Evolutionary conservation across 1,284 basidiomycete genomes (phyloP).

Genomic region (Tylopilus sp.): DNA sequence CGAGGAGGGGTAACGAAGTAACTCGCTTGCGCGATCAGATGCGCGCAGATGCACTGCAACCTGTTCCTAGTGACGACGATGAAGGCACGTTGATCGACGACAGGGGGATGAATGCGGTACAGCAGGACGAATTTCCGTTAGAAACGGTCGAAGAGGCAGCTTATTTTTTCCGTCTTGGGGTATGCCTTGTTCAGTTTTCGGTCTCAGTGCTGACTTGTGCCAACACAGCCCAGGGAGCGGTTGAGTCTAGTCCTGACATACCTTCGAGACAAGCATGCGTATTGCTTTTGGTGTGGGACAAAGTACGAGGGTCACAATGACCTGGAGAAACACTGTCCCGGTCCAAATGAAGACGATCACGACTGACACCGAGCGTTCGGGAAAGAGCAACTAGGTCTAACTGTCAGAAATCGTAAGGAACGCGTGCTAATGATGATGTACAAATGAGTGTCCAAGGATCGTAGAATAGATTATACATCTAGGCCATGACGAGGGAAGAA

Average conservation of each 20-base stretch:
- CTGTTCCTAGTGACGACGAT: slow-evolving; percentile 38
- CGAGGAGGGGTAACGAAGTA: slow-evolving; percentile 38
- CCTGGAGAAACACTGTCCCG: slow-evolving; percentile 69
- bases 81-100: slow-evolving; percentile 33
- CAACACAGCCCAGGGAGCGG: slow-evolving; percentile 62
- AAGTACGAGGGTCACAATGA: slow-evolving; percentile 65
- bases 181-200: slow-evolving; percentile 29
- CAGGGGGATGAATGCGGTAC: slow-evolving; percentile 7
- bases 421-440: slow-evolving; percentile 32
- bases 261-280: slow-evolving; percentile 65
- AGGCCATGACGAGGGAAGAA: slow-evolving; percentile 19
- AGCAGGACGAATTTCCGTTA: slow-evolving; percentile 43
- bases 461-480: slow-evolving; percentile 20
- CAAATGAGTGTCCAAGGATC: slow-evolving; percentile 33
- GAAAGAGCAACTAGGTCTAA: background rate
- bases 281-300: slow-evolving; percentile 88
- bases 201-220: slow-evolving; percentile 13
- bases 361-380: slow-evolving; percentile 46
- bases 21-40: slow-evolving; percentile 63
- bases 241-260: slow-evolving; percentile 69
- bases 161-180: slow-evolving; percentile 67
- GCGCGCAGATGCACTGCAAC: slow-evolving; percentile 63
- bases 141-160: slow-evolving; percentile 64
- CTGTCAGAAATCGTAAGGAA: slow-evolving; percentile 15
- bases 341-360: slow-evolving; percentile 74